A percentile compares a stretch with the other conserved stretches of the same genome.
Conservation (phyloP, 2,329 filamentous ascomycete species). For the Trichophyton mentagrophytes region DNA sequence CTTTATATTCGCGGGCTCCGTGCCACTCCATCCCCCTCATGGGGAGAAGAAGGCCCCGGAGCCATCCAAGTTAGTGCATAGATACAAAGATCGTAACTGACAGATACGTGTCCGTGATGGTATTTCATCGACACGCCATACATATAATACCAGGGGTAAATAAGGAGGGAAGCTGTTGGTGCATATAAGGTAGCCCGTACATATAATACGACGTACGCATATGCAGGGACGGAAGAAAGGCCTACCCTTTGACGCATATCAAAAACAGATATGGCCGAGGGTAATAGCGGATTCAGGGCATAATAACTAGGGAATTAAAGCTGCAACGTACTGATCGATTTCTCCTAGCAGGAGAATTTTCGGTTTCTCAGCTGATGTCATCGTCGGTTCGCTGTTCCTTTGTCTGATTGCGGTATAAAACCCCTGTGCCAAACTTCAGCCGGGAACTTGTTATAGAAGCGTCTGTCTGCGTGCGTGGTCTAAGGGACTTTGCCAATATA, state of each 20-base stretch:
- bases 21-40: background rate
- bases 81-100: background rate
- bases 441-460: background rate
- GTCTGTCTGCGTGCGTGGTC: background rate
- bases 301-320: background rate
- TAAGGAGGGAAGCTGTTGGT: background rate
- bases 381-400: slow-evolving; percentile 2
- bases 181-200: background rate
- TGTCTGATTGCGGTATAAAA: background rate
- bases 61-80: background rate
- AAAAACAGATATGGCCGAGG: background rate
- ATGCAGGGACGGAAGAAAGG: background rate
- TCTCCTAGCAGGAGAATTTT: slow-evolving; percentile 52
- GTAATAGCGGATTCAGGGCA: background rate
- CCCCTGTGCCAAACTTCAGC: background rate
- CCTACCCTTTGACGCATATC: background rate
- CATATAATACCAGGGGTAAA: background rate
- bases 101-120: background rate
- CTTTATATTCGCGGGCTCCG: slow-evolving; percentile 2
- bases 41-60: background rate
- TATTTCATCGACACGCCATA: background rate
- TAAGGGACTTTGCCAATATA: background rate
- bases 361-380: slow-evolving; percentile 30
- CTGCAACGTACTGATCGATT: slow-evolving; percentile 47
- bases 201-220: background rate